These are phyloP conservation scores for Panicum miliaceum DNA, from an alignment of 176 grass and related monocot species.

Conservation along the genomic window DNA sequence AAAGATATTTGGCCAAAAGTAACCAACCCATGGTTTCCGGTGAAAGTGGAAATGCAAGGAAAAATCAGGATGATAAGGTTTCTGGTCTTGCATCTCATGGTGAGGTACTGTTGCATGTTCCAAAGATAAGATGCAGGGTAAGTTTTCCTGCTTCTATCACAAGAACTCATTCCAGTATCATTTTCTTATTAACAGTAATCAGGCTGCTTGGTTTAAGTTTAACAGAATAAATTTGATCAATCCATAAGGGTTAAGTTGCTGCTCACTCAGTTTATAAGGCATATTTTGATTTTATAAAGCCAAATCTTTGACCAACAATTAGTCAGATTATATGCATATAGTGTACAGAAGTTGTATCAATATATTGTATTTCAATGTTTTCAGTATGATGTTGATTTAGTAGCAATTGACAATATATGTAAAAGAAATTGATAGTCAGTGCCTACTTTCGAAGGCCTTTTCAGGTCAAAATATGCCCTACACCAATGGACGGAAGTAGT, in stretches of 20 bases:
- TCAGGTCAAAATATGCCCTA: neutral
- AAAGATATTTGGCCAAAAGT: slow-evolving; percentile 52
- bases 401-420: neutral
- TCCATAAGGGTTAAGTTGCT: neutral
- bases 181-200: slow-evolving; percentile 27
- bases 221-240: slow-evolving; percentile 4
- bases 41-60: slow-evolving; percentile 49
- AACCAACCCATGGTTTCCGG: slow-evolving; percentile 48
- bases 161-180: slow-evolving; percentile 37
- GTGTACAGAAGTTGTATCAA: neutral
- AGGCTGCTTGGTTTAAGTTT: slow-evolving; percentile 13
- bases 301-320: neutral
- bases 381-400: neutral
- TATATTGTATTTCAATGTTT: neutral
- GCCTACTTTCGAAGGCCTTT: neutral
- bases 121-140: slow-evolving; percentile 93
- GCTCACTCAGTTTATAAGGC: neutral
- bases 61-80: slow-evolving; percentile 55
- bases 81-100: slow-evolving; percentile 47
- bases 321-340: neutral
- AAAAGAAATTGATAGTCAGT: neutral
- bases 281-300: too few species aligned
- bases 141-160: slow-evolving; percentile 54
- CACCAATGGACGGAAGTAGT: neutral
- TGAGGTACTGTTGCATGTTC: slow-evolving; percentile 63